phyloP scores from a whole-genome alignment of 2,329 filamentous ascomycete species.

The Curvularia spicifera region DNA sequence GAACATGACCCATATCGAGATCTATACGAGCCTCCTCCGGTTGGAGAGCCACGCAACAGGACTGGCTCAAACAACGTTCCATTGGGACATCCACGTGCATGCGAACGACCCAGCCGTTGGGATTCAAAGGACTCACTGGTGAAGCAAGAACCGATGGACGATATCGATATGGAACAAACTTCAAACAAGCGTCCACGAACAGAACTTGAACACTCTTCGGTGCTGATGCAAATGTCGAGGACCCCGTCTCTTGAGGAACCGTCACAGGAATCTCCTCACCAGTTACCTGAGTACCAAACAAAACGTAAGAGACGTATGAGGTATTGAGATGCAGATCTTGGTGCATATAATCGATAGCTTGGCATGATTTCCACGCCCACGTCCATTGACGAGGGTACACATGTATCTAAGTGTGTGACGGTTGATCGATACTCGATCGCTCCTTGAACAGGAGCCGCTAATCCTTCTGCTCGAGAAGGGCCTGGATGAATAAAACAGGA shows the following conservation, averaged over 20 bases:
- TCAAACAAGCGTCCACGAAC: conserved; percentile 21
- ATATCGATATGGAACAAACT: background rate
- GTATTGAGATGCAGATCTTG: background rate
- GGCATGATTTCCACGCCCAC: background rate
- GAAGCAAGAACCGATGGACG: conserved; percentile 8
- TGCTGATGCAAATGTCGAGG: conserved; percentile 9
- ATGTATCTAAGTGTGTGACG: background rate
- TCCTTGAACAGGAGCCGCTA: conserved; percentile 7
- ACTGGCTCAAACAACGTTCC: conserved; percentile 29
- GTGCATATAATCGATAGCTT: background rate
- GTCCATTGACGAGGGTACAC: background rate
- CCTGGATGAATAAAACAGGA: background rate
- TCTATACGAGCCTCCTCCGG: conserved; percentile 20
- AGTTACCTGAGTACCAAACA: background rate
- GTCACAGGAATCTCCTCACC: background rate
- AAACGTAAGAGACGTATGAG: background rate
- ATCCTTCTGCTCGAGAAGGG: background rate
- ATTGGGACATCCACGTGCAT: conserved; percentile 12
- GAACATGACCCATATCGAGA: conserved; percentile 23
- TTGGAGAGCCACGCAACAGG: conserved; percentile 8
- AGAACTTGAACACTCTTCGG: conserved; percentile 16
- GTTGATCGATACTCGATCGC: conserved; percentile 13
- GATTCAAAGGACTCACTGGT: background rate
- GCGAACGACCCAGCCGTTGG: background rate
- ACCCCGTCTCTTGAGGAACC: background rate